Evolutionary conservation across 1,139 yeast genomes (phyloP).

Genomic region (Scheffersomyces segobiensis): DNA sequence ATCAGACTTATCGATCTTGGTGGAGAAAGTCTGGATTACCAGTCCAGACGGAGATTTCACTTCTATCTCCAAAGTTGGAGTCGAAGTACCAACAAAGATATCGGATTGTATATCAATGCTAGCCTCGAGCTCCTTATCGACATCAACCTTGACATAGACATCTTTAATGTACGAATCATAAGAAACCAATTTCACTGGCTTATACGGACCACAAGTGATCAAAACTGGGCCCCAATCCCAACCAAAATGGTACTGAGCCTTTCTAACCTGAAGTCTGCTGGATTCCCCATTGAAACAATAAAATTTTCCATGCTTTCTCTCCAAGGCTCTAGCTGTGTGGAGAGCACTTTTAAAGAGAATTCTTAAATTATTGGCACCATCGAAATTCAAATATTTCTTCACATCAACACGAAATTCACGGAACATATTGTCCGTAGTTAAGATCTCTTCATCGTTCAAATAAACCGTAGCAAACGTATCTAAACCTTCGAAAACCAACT

Average conservation of each 20-base stretch:
- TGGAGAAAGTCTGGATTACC: neutral
- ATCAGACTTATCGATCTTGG: neutral
- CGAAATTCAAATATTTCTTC: neutral
- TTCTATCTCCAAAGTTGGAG: slow-evolving; percentile 5
- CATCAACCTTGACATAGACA: slow-evolving; percentile 20
- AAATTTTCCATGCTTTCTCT: slow-evolving; percentile 16
- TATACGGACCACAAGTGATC: slow-evolving; percentile 49
- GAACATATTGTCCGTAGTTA: slow-evolving; percentile 42
- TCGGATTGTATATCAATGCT: slow-evolving; percentile 10
- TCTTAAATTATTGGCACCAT: slow-evolving; percentile 18
- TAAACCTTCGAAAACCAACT: slow-evolving; percentile 41
- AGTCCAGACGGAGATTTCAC: slow-evolving; percentile 4
- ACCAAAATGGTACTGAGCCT: slow-evolving; percentile 57
- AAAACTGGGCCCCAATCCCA: slow-evolving; percentile 62
- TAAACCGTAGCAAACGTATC: slow-evolving; percentile 45
- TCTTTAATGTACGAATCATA: slow-evolving; percentile 14
- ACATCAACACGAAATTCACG: slow-evolving; percentile 14
- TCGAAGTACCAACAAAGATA: neutral
- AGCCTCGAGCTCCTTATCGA: slow-evolving; percentile 15
- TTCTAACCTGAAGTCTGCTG: slow-evolving; percentile 36
- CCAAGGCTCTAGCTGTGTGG: slow-evolving; percentile 20
- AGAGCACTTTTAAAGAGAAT: slow-evolving; percentile 27
- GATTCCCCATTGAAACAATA: slow-evolving; percentile 13
- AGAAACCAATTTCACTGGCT: slow-evolving; percentile 35
- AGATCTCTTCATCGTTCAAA: slow-evolving; percentile 32